These are phyloP conservation scores for Beta lomatogona DNA, from an alignment of 179 eudicot genomes.

Conservation along the genomic window DNA sequence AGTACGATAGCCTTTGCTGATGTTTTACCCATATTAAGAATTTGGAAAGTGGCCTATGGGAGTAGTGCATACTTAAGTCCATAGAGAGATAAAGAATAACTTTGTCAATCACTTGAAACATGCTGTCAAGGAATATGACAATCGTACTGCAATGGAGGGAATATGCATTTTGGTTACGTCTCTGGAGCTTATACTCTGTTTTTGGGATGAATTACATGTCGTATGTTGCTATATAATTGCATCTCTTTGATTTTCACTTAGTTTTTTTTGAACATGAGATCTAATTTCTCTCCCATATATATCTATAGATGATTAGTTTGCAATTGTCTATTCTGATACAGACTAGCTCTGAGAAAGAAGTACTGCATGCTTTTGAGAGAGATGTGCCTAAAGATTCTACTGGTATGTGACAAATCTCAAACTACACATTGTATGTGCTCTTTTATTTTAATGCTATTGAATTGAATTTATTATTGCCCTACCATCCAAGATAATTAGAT, in stretches of 20 bases:
- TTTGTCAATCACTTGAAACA: background rate
- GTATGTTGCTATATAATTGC: background rate
- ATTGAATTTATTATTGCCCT: no score
- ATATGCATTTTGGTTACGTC: background rate
- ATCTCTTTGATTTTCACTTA: background rate
- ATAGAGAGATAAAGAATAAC: background rate
- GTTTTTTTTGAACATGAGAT: background rate
- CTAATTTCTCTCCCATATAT: background rate
- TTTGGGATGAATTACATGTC: background rate
- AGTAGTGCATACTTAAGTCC: background rate
- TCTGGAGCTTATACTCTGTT: background rate
- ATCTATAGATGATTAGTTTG: background rate
- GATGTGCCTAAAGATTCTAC: conserved; percentile 46
- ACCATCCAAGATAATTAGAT: no score
- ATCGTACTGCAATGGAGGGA: background rate
- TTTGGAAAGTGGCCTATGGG: background rate
- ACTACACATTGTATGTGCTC: background rate
- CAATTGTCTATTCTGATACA: conserved; percentile 20
- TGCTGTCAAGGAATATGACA: background rate
- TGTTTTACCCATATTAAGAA: background rate
- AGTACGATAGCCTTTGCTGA: background rate
- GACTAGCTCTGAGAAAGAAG: conserved; percentile 30
- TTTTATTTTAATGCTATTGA: background rate
- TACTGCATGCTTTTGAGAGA: conserved; percentile 78
- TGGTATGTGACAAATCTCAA: conserved; percentile 47